These are phyloP conservation scores for Juglanconis sp. DNA, from an alignment of 2,329 filamentous ascomycete genomes.

Conservation along the genomic window DNA sequence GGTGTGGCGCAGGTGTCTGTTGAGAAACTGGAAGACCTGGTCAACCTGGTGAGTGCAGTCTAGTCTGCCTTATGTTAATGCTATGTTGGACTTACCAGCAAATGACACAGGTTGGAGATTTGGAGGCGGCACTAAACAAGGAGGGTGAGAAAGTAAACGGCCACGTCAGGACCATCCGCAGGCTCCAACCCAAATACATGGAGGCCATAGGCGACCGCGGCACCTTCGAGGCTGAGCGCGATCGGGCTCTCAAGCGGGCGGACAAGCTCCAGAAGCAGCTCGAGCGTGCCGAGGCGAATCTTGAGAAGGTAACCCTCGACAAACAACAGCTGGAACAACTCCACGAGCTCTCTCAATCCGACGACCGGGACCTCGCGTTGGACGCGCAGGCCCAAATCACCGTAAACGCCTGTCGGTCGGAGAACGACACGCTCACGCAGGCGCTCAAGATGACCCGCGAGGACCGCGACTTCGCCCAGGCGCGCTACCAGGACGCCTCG, in stretches of 20 bases:
- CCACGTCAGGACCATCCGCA: slow-evolving; percentile 40
- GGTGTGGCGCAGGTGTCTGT: slow-evolving; percentile 23
- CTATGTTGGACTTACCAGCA: slow-evolving; percentile 9
- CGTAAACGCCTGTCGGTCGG: neutral
- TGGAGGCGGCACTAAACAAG: slow-evolving; percentile 34
- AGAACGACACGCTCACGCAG: slow-evolving; percentile 28
- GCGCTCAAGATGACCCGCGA: slow-evolving; percentile 33
- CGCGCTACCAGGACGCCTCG: slow-evolving; percentile 58
- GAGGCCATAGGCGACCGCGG: slow-evolving; percentile 50
- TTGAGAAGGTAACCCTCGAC: slow-evolving; percentile 36
- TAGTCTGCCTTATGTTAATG: neutral
- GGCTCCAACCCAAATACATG: slow-evolving; percentile 46
- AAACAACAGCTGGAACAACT: slow-evolving; percentile 36
- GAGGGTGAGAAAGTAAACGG: slow-evolving; percentile 38
- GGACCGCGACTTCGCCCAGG: slow-evolving; percentile 55
- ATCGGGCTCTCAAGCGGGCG: slow-evolving; percentile 34
- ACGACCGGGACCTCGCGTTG: slow-evolving; percentile 35
- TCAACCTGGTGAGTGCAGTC: slow-evolving; percentile 32
- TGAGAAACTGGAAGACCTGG: slow-evolving; percentile 35
- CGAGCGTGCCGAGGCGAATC: slow-evolving; percentile 35
- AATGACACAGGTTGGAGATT: slow-evolving; percentile 30
- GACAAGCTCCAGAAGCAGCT: slow-evolving; percentile 33
- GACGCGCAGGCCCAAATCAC: slow-evolving; percentile 39
- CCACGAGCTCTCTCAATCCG: slow-evolving; percentile 34
- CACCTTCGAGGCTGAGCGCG: slow-evolving; percentile 43